These are phyloP conservation scores for Boletus sp. DNA, from an alignment of 768 basidiomycete species.

Conservation along the genomic window DNA sequence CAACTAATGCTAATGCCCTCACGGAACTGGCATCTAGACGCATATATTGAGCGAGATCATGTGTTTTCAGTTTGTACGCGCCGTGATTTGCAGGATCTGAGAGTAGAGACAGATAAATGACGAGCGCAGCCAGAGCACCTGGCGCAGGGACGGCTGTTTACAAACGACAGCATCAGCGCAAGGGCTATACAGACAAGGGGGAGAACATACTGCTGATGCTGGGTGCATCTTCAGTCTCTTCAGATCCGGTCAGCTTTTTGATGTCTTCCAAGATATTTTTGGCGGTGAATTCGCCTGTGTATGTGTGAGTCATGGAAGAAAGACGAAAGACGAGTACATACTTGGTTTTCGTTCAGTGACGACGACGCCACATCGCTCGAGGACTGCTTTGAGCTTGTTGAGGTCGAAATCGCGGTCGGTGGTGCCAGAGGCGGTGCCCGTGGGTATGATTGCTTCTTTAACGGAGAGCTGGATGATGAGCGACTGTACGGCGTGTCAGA, in stretches of 20 bases:
- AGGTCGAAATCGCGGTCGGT: conserved; percentile 87
- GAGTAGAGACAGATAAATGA: conserved; percentile 78
- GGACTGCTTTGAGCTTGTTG: conserved; percentile 77
- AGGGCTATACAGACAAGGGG: not conserved
- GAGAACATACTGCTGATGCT: conserved; percentile 8
- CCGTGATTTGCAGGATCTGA: conserved; percentile 77
- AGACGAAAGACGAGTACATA: conserved; percentile 33
- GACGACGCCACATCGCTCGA: conserved; percentile 90
- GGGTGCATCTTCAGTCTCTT: conserved; percentile 23
- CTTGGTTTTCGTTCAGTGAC: conserved; percentile 88
- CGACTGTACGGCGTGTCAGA: conserved; percentile 50
- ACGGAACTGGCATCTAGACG: conserved; percentile 93
- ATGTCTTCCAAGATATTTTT: conserved; percentile 82
- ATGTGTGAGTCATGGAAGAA: not conserved
- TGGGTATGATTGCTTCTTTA: conserved; percentile 90
- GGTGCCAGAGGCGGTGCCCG: conserved; percentile 66
- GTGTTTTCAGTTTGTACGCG: conserved; percentile 76
- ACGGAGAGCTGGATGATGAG: conserved; percentile 93
- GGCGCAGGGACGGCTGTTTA: conserved; percentile 69
- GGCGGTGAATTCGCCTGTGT: conserved; percentile 76
- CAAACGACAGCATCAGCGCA: not conserved
- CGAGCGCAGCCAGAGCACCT: conserved; percentile 75
- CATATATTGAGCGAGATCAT: conserved; percentile 95
- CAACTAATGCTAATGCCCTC: conserved; percentile 82
- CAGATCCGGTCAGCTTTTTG: conserved; percentile 38